phyloP scores from a whole-genome alignment of 2,329 filamentous ascomycete genomes.

The Sporothrix dimorphospora region DNA sequence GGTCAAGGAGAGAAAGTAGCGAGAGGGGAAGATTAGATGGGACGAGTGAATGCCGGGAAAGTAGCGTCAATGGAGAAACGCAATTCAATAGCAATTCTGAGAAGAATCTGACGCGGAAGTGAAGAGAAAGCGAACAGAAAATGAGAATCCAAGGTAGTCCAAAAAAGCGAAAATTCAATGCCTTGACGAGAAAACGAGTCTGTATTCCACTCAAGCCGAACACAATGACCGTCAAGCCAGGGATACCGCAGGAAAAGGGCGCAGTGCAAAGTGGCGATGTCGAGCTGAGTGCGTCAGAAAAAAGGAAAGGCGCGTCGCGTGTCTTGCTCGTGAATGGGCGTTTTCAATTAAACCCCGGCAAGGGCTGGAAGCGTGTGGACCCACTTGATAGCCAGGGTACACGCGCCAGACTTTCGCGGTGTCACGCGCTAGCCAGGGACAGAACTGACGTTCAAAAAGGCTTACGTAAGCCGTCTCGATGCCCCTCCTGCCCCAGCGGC shows the following conservation, averaged over 20 bases:
- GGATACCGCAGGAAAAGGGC: neutral
- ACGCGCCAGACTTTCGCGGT: slow-evolving; percentile 24
- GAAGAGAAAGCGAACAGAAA: neutral
- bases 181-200: too few relatives aligned
- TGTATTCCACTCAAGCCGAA: neutral
- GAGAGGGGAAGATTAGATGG: neutral
- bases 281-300: neutral
- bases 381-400: neutral
- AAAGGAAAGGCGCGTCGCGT: slow-evolving; percentile 24
- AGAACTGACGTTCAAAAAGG: neutral
- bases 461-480: neutral
- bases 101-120: slow-evolving; percentile 11
- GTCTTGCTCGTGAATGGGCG: neutral
- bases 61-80: neutral
- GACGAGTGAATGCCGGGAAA: neutral
- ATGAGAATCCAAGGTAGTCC: neutral
- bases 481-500: neutral
- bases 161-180: neutral
- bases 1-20: neutral
- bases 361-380: slow-evolving; percentile 3
- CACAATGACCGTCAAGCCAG: neutral
- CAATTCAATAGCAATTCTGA: slow-evolving; percentile 7
- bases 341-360: slow-evolving; percentile 19
- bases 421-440: slow-evolving; percentile 20
- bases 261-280: slow-evolving; percentile 7